phyloP scores from a whole-genome alignment of 1,284 basidiomycete genomes.

The Athelia psychrophila region DNA sequence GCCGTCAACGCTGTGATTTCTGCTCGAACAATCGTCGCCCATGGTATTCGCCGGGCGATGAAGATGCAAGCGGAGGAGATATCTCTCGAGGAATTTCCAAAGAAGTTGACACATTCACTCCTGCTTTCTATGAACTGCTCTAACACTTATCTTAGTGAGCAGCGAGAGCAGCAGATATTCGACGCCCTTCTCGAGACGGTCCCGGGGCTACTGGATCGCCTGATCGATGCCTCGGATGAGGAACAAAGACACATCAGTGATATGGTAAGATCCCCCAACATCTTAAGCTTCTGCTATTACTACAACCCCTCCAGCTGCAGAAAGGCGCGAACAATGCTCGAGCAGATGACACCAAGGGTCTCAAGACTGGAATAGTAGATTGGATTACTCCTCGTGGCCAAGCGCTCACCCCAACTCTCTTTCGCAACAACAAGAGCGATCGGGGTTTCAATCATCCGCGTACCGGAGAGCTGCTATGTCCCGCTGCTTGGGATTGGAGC shows the following conservation, averaged over 20 bases:
- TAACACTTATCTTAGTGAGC: not conserved
- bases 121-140: not conserved
- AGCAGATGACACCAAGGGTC: slow-evolving; percentile 7
- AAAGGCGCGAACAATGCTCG: slow-evolving; percentile 2
- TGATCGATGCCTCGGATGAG: not conserved
- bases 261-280: not conserved
- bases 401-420: slow-evolving; percentile 4
- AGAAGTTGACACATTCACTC: not conserved
- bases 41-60: not conserved
- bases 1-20: not conserved
- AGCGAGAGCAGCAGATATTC: not conserved
- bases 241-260: not conserved
- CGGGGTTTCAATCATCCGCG: slow-evolving; percentile 4
- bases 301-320: not conserved
- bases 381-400: not conserved
- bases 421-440: slow-evolving; percentile 3
- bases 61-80: not conserved
- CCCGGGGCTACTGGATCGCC: not conserved
- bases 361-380: slow-evolving; percentile 5
- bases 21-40: not conserved
- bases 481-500: slow-evolving; percentile 4
- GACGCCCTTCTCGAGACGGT: not conserved
- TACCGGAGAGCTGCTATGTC: slow-evolving; percentile 7
- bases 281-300: not conserved
- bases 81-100: not conserved